Conservation (phyloP, 2,329 filamentous ascomycete genomes). For the Colletotrichum sp. region DNA sequence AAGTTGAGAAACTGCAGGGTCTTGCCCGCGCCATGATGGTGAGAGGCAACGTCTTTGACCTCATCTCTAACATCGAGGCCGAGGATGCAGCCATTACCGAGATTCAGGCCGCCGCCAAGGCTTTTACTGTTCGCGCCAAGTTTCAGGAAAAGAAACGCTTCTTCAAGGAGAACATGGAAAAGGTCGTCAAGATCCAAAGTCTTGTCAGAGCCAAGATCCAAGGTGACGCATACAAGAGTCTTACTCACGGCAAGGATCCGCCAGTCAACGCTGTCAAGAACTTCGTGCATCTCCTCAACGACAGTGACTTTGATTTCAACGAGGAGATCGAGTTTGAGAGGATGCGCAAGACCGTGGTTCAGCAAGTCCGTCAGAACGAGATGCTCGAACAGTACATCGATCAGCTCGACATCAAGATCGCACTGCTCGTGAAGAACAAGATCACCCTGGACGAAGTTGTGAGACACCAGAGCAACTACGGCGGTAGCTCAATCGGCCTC, state of each 20-base stretch:
- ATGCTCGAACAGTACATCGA: constrained; percentile 98
- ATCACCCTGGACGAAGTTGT: constrained; percentile 98
- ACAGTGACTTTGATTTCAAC: constrained; percentile 98
- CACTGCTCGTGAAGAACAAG: constrained; percentile 97
- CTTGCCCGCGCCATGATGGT: constrained; percentile 79
- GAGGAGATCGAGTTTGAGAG: constrained; percentile 98
- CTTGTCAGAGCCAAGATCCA: constrained; percentile 94
- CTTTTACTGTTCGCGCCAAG: constrained; percentile 71
- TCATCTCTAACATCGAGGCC: constrained; percentile 79
- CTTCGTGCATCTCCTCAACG: constrained; percentile 96
- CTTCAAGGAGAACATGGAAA: constrained; percentile 97
- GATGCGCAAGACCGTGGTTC: constrained; percentile 92
- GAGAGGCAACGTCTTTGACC: constrained; percentile 72
- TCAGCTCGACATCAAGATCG: constrained; percentile 98
- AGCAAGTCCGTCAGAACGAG: constrained; percentile 96
- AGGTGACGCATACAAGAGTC: constrained; percentile 95
- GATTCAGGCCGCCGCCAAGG: constrained; percentile 76
- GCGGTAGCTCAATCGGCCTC: constrained; percentile 83
- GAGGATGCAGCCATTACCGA: constrained; percentile 79
- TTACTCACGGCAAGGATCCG: constrained; percentile 95
- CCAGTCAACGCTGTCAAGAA: constrained; percentile 97
- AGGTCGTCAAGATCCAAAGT: constrained; percentile 98
- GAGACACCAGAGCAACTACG: constrained; percentile 94
- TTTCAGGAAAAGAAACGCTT: constrained; percentile 87
- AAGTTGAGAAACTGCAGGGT: constrained; percentile 74